Conservation (phyloP, 1,139 yeast species). For the Pichia sp. region DNA sequence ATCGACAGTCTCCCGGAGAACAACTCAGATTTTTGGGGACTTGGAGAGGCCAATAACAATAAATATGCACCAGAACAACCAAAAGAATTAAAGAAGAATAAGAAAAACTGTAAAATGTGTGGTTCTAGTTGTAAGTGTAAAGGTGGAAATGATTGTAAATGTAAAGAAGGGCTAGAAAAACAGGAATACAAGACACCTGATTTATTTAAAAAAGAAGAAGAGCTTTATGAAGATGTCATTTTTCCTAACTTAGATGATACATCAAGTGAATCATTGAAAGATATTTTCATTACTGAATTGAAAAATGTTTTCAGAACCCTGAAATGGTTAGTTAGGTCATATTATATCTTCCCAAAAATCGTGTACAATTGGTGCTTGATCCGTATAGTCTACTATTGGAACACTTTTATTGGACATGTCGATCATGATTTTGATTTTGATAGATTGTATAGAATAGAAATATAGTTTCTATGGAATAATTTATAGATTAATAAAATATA, state of each 20-base stretch:
- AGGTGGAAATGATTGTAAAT: neutral
- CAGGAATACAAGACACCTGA: constrained; percentile 11
- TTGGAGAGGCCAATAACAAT: neutral
- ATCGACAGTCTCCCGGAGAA: neutral
- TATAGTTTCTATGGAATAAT: neutral
- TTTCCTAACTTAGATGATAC: constrained; percentile 14
- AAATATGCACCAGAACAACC: neutral
- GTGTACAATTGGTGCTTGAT: constrained; percentile 45
- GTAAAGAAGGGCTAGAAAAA: neutral
- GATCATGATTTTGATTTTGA: constrained; percentile 26
- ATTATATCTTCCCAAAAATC: constrained; percentile 61
- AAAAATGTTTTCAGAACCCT: constrained; percentile 57
- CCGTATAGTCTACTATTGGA: constrained; percentile 59
- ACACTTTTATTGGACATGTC: constrained; percentile 55
- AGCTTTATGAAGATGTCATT: constrained; percentile 19
- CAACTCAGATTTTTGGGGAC: neutral
- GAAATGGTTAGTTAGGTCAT: constrained; percentile 59
- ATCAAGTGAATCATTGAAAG: constrained; percentile 18
- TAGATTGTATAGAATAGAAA: constrained; percentile 22
- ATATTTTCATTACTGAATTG: constrained; percentile 48
- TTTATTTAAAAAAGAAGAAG: constrained; percentile 9
- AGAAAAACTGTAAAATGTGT: neutral
- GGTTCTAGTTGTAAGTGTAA: neutral
- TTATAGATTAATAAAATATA: neutral
- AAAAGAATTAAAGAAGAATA: neutral